These are phyloP conservation scores for Oxytropis ochrocephala DNA, from an alignment of 306 rosid genomes.

Conservation along the genomic window DNA sequence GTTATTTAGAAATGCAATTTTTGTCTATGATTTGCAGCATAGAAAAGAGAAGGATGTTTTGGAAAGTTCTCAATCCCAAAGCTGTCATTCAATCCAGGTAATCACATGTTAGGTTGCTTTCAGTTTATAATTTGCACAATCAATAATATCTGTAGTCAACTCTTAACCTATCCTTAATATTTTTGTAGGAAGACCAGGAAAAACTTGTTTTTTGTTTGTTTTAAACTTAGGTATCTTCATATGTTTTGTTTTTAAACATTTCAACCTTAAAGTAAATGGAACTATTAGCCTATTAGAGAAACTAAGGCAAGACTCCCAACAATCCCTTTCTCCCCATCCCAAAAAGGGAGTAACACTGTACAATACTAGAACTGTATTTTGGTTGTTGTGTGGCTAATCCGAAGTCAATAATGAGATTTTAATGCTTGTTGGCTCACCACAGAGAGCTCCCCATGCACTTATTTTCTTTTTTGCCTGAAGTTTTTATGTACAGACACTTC, in stretches of 20 bases:
- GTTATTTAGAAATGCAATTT: background rate
- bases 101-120: constrained; percentile 6
- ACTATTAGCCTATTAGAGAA: background rate
- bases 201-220: background rate
- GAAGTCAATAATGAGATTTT: background rate
- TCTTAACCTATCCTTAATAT: background rate
- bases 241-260: background rate
- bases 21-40: constrained; percentile 45
- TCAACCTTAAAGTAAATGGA: background rate
- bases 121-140: background rate
- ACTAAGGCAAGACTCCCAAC: background rate
- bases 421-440: background rate
- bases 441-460: background rate
- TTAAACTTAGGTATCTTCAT: background rate
- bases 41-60: constrained; percentile 53
- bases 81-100: constrained; percentile 53
- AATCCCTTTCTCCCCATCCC: background rate
- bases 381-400: background rate
- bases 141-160: background rate
- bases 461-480: background rate
- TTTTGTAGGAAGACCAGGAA: background rate
- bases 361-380: background rate
- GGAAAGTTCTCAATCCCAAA: constrained; percentile 50
- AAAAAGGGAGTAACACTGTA: background rate
- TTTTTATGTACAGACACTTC: background rate